These are phyloP conservation scores for Pholiota adiposa DNA, from an alignment of 1,284 basidiomycete species.

Conservation along the genomic window DNA sequence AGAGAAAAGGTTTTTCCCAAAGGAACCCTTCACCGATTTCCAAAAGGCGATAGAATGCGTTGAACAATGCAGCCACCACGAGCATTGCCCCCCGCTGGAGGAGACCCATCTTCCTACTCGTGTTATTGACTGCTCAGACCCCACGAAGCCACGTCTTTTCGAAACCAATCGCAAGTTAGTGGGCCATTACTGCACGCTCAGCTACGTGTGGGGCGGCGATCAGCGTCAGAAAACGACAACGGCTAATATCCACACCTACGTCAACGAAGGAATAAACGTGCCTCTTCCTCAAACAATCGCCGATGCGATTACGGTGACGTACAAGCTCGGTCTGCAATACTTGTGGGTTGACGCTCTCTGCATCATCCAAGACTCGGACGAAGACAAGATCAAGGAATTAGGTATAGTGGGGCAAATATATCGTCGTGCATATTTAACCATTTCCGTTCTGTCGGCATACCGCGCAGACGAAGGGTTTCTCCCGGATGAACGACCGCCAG, in stretches of 20 bases:
- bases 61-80: slow-evolving; percentile 4
- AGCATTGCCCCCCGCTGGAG: not conserved
- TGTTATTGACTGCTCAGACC: slow-evolving; percentile 11
- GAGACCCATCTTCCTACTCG: slow-evolving; percentile 11
- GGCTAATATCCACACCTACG: slow-evolving; percentile 6
- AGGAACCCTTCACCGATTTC: slow-evolving; percentile 7
- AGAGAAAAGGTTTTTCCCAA: not conserved
- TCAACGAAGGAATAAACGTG: slow-evolving; percentile 1
- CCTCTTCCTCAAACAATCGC: slow-evolving; percentile 11
- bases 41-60: slow-evolving; percentile 3
- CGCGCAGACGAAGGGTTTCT: slow-evolving; percentile 12
- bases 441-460: slow-evolving; percentile 4
- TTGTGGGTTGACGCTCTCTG: slow-evolving; percentile 15
- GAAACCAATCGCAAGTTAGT: not conserved
- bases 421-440: slow-evolving; percentile 7
- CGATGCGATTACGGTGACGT: slow-evolving; percentile 10
- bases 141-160: slow-evolving; percentile 5
- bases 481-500: not conserved
- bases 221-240: slow-evolving; percentile 6
- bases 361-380: slow-evolving; percentile 11
- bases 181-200: slow-evolving; percentile 10
- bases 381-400: slow-evolving; percentile 9
- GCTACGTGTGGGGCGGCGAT: slow-evolving; percentile 13
- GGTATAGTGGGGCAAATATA: slow-evolving; percentile 6
- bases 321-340: slow-evolving; percentile 5